Evolutionary conservation across 306 rosid species (phyloP).

Genomic region (Casuarina cunninghamiana): DNA sequence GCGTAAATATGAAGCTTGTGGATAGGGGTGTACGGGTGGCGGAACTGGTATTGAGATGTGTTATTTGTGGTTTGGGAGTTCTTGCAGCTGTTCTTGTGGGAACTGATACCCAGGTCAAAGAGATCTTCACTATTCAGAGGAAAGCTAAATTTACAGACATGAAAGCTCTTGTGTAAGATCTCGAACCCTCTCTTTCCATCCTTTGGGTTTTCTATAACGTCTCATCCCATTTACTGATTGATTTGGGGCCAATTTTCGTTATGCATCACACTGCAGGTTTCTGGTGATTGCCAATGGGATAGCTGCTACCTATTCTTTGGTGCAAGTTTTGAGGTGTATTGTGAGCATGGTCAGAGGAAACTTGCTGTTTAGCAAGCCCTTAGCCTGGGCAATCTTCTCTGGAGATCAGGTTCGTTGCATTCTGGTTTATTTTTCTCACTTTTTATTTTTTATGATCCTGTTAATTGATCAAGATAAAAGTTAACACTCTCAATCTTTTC

Average conservation of each 20-base stretch:
- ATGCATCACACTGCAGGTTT: conserved; percentile 45
- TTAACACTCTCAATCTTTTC: neutral
- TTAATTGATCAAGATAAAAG: neutral
- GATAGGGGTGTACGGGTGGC: conserved; percentile 61
- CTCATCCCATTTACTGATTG: neutral
- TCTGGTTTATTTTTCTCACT: neutral
- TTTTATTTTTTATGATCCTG: neutral
- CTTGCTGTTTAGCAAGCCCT: conserved; percentile 68
- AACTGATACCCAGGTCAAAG: conserved; percentile 74
- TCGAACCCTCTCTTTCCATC: conserved; percentile 6
- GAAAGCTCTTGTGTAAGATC: conserved; percentile 78
- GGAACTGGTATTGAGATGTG: conserved; percentile 69
- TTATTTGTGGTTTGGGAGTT: conserved; percentile 61
- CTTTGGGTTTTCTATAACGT: neutral
- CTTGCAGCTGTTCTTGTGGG: conserved; percentile 73
- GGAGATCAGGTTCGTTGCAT: conserved; percentile 68
- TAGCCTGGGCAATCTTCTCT: conserved; percentile 86
- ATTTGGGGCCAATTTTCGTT: conserved; percentile 7
- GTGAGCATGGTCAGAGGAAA: conserved; percentile 59
- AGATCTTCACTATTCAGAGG: conserved; percentile 65
- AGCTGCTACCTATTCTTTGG: conserved; percentile 68
- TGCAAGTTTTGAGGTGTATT: conserved; percentile 65
- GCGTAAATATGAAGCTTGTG: conserved; percentile 44
- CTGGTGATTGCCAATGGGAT: conserved; percentile 70
- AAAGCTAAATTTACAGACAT: conserved; percentile 73